Evolutionary conservation across 2,329 filamentous ascomycete species (phyloP), one percentile per base, ranked within the genome.

Genomic region (Emergomyces pasteurianus): DNA sequence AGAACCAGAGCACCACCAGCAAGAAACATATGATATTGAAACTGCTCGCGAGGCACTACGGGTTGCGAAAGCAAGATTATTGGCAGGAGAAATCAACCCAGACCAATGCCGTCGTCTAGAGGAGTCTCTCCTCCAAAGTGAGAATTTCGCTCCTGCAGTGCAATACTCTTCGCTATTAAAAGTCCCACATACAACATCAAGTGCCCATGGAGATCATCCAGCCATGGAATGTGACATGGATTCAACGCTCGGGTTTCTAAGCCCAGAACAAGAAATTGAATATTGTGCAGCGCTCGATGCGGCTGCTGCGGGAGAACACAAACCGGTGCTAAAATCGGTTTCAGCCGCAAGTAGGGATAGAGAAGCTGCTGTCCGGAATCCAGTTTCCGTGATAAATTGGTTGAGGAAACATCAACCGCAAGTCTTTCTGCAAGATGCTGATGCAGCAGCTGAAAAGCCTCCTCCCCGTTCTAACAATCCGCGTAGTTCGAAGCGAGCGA

Each of bases 301-400:
- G 75, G 73, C 76, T 34, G 83, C 82, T 65, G 78, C 78, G 18
- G 75, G 83, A 31, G 80, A 87, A 34, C 71, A 85, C 7, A 72
- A 71, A 61, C 71, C 67, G 38, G 67, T 69, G 1, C 71, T 74
- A 34, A 71, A 71, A 50, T 69, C 70, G 9, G 69, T 69, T 4
- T 78, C 84, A 58, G 73, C 28, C 2, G 50, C 80, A 50, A 80
- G 85, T 60, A 74, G 76, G 62, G 81, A 78, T 74, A 80, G 75
- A 70, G 81, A 83, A 61, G 71, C 81, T 57, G 79, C 81, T 34
- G 74, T 90, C 28, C 83, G 83, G 58, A 97, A 97, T 72, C 91
- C 92, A 0, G 89, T 90, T 49, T 95, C 89, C 62, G 92, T 96
- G 2, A 95, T 95, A 77, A 96, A 95, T 73, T 99, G 94, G 94